Conservation (phyloP, 2,329 filamentous ascomycete species). For the Tolypocladium nubicola region DNA sequence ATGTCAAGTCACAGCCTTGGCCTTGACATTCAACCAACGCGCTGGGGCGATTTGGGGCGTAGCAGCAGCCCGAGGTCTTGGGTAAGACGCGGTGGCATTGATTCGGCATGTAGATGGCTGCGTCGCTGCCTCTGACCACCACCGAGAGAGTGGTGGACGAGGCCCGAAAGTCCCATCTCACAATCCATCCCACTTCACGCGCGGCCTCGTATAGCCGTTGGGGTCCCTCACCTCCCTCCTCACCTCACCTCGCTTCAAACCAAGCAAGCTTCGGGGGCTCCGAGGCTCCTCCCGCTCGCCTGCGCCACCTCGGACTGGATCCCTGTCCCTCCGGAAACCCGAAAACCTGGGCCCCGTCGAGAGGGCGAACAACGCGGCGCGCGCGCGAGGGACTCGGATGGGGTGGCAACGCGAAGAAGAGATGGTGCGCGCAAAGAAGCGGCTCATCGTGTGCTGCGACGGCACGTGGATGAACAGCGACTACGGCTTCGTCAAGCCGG, state of each 20-base stretch:
- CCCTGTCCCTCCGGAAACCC: background rate
- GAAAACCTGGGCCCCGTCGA: background rate
- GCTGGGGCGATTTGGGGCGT: background rate
- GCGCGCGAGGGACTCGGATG: background rate
- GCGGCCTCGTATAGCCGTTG: background rate
- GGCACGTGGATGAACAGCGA: constrained; percentile 45
- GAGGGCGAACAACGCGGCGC: background rate
- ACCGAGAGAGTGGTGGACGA: background rate
- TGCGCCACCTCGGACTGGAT: background rate
- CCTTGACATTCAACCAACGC: background rate
- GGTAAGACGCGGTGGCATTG: background rate
- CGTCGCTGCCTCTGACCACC: background rate
- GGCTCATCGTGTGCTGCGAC: constrained; percentile 41
- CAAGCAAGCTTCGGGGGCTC: too few relatives aligned
- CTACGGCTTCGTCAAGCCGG: constrained; percentile 32
- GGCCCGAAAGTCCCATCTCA: background rate
- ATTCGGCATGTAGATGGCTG: background rate
- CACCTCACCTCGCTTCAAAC: too few relatives aligned
- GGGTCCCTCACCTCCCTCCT: background rate
- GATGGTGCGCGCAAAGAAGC: constrained; percentile 21
- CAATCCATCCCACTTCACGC: background rate
- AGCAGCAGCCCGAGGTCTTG: background rate
- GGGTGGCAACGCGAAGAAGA: background rate
- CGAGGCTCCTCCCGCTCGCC: background rate
- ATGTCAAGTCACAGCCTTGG: background rate